Evolutionary conservation across 805 yeast genomes (phyloP), one percentile per base, ranked within the genome.

Genomic region (Saturnispora mendoncae): DNA sequence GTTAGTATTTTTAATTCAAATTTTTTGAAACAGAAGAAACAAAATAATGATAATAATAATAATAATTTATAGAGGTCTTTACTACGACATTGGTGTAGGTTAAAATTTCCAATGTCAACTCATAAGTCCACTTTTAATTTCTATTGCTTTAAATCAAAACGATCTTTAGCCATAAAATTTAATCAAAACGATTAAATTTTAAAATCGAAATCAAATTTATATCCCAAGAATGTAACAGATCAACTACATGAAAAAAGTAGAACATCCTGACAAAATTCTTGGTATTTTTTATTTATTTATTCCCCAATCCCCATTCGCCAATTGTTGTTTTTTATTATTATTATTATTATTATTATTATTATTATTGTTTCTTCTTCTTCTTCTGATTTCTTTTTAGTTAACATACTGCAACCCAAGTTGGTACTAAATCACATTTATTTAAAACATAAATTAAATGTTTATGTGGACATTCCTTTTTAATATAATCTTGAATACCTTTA

Each of bases 331-430:
- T n/a, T n/a, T n/a, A n/a, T n/a, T n/a, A n/a, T n/a, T n/a, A n/a
- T n/a, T n/a, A n/a, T n/a, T n/a, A n/a, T n/a, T n/a, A n/a, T n/a
- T n/a, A n/a, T n/a, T n/a, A n/a, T n/a, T n/a, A n/a, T n/a, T n/a
- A n/a, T n/a, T n/a, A n/a, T n/a, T n/a, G n/a, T n/a, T n/a, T n/a
- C n/a, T n/a, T n/a, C n/a, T n/a, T n/a, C n/a, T n/a, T n/a, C n/a
- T n/a, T n/a, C n/a, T n/a, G n/a, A n/a, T n/a, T n/a, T n/a, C n/a
- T n/a, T n/a, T n/a, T n/a, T n/a, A n/a, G 64, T n/a, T 9, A 23
- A 87, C 97, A 75, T 86, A 88, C 97, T 56, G 97, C 97, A 57
- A 86, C 97, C 97, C 97, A 90, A 36, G 96, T 90, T 49, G 98
- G 98, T 39, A 90, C 96, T 57, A 90, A 77, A 71, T 90, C 98